Conservation (phyloP, 2,329 filamentous ascomycete species). For the Penicillium fuscoglaucum region DNA sequence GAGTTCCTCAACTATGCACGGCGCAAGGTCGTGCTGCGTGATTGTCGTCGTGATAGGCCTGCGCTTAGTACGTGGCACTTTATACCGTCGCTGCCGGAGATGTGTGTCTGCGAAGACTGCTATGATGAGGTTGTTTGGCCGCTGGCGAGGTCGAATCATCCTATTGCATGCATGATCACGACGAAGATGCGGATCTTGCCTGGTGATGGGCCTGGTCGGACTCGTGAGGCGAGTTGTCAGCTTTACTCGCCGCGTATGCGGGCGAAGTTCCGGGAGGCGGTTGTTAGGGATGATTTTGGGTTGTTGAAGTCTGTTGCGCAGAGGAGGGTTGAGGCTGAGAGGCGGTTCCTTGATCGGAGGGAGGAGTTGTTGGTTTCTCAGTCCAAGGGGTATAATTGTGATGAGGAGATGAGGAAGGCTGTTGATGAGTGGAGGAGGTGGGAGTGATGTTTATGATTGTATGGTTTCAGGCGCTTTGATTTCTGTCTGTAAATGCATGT, state of each 20-base stretch:
- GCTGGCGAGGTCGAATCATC: conserved; percentile 53
- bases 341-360: conserved; percentile 58
- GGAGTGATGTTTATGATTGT: conserved; percentile 42
- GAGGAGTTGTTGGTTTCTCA: conserved; percentile 58
- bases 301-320: conserved; percentile 65
- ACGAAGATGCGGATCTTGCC: conserved; percentile 59
- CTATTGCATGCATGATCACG: conserved; percentile 66
- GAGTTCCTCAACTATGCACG: conserved; percentile 65
- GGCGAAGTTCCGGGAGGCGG: conserved; percentile 66
- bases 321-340: conserved; percentile 58
- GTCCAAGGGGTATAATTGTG: conserved; percentile 56
- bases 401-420: conserved; percentile 50
- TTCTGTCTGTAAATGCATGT: background rate
- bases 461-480: background rate
- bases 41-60: conserved; percentile 67
- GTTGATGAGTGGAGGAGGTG: conserved; percentile 54
- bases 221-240: conserved; percentile 62
- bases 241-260: conserved; percentile 81
- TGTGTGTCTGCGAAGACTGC: conserved; percentile 85
- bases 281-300: conserved; percentile 64
- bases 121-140: conserved; percentile 79
- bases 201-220: conserved; percentile 45
- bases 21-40: conserved; percentile 57
- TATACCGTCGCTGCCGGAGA: conserved; percentile 71
- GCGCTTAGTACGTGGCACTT: conserved; percentile 72